Evolutionary conservation across 768 basidiomycete species (phyloP), one percentile per base, ranked within the genome.

Genomic region (Lentinula edodes): DNA sequence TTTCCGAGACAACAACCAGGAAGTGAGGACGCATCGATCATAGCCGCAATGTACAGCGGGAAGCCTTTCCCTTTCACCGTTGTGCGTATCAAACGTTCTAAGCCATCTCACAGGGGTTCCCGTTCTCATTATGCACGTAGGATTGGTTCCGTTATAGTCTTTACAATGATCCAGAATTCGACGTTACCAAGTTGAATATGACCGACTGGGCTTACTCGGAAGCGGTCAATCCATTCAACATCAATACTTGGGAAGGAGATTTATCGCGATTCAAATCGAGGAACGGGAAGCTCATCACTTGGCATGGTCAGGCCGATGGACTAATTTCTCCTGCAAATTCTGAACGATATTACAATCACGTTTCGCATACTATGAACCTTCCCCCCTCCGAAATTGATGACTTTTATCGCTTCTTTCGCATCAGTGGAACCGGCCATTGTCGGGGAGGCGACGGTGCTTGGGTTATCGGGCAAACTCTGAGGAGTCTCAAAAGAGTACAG

Each of bases 341-440:
- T 13, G 60, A 65, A 36, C 48, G 62, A 52, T 61, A 62, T 18
- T 65, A 66, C 48, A 55, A 62, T 54, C 64, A 65, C 38, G 62
- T 69, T 18, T 60, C 67, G 16, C 43, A 62, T 36, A 60, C 65
- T 12, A 66, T 68, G 61, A 65, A 57, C 36, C 43, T 58, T 16
- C 60, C 60, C 3, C 55, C 38, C 18, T 36, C 52, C 16, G 63
- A 61, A 6, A 46, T 66, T 20, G 67, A 69, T 64, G 61, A 64
- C 13, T 69, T 66, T 52, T 69, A 68, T 57, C 62, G 68, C 12
- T 62, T 69, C 46, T 69, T 69, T 63, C 51, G 65, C 28, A 60
- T 66, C 15, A 66, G 67, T 12, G 68, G 68, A 28, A 66, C 66
- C 66, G 55, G 55, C 23, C 68, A 69, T 52, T 69, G 68, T 52